phyloP scores from a whole-genome alignment of 2,329 filamentous ascomycete species.

The Ascochyta viciae-villosae region DNA sequence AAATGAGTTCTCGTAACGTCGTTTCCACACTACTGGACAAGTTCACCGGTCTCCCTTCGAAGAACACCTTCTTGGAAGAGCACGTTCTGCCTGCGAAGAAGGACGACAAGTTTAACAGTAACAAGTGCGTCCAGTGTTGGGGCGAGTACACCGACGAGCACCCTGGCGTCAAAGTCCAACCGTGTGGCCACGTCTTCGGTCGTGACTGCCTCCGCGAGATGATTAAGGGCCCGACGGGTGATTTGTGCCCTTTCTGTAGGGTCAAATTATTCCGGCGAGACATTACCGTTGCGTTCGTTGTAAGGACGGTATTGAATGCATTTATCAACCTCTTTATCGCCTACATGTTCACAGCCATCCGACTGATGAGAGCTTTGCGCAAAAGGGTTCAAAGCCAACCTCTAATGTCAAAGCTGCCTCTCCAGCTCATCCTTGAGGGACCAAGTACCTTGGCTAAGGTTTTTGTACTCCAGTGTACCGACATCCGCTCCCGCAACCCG shows the following conservation, averaged over 20 bases:
- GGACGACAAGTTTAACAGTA: conserved; percentile 20
- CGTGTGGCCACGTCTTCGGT: conserved; percentile 29
- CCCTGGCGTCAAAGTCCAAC: conserved; percentile 12
- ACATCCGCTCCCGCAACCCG: not conserved
- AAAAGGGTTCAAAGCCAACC: not conserved
- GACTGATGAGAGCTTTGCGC: not conserved
- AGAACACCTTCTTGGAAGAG: conserved; percentile 11
- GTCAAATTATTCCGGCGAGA: conserved; percentile 5
- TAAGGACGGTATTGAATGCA: not conserved
- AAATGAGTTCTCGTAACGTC: not conserved
- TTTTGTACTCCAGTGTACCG: not conserved
- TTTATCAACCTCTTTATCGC: not conserved
- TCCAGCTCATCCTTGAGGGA: not conserved
- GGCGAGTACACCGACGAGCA: conserved; percentile 21
- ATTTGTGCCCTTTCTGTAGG: conserved; percentile 21
- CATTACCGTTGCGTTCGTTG: not conserved
- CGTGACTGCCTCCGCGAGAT: conserved; percentile 12
- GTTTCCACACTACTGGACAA: conserved; percentile 5
- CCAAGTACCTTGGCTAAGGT: not conserved
- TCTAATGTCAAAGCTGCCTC: not conserved
- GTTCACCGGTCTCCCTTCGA: conserved; percentile 1
- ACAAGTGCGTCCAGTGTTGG: conserved; percentile 25
- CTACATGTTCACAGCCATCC: not conserved
- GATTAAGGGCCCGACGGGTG: conserved; percentile 5
- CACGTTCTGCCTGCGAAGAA: conserved; percentile 18